Evolutionary conservation across 1,284 basidiomycete species (phyloP), one percentile per base, ranked within the genome.

Genomic region (Tranzscheliella williamsii): DNA sequence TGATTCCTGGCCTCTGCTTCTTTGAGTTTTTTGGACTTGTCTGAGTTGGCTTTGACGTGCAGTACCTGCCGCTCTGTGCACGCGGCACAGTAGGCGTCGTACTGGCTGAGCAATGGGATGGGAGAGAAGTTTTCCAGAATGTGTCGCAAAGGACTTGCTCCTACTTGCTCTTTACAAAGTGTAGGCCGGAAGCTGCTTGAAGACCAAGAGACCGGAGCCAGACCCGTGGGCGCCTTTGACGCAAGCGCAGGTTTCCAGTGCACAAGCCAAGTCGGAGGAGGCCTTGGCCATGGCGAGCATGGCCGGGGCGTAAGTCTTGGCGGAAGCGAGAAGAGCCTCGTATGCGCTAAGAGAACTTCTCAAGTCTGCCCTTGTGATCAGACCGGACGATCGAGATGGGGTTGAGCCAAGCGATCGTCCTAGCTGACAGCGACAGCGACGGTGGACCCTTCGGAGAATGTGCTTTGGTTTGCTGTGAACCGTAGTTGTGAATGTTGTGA

Each of bases 101-200:
- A 79, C 57, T 90, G 87, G 73, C 89, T 86, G 27, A 88, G 84
- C 38, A 95, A 79, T 1, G 92, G 92, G 70, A 87, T 88, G 80
- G 94, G 91, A 58, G 94, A 91, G 45, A n/a, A n/a, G 87, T 89
- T 69, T 88, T 88, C 79, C 92, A 90, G 35, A 94, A 82, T 4
- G 87, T 85, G 72, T 91, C 90, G 24, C 89, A 90, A 71, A 95
- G 81, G 43, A 95, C 85, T 77, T 91, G 90, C 83, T 89, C 91
- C 70, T 94, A 90, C 78, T 94, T 94, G 44, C 88, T 87, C 72
- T 94, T 87, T 62, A 96, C 84, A 78, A 91, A 90, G 78, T 95
- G 91, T 40, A 95, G 80, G 2, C 92, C 92, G 26, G 55, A 47
- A 16, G 71, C 66, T 3, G 74, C 75, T 32, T 76, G 73, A 31